A percentile compares a stretch with the other conserved stretches of the same genome.
phyloP scores from a whole-genome alignment of 768 basidiomycete genomes.

The Polyporus arcularius region DNA sequence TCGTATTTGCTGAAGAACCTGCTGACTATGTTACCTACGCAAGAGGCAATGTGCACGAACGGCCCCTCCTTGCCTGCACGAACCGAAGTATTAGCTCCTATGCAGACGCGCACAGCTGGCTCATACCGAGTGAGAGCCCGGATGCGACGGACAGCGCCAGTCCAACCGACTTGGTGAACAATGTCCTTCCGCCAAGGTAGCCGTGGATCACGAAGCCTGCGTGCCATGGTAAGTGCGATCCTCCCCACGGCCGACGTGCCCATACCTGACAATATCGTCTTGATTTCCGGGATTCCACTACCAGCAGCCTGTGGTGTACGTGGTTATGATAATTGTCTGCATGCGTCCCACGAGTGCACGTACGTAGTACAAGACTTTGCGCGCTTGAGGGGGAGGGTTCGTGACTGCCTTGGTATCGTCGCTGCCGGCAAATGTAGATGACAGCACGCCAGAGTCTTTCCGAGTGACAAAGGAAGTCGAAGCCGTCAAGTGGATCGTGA shows the following conservation, averaged over 20 bases:
- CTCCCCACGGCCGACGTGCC: conserved; percentile 3
- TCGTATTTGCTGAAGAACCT: conserved; percentile 88
- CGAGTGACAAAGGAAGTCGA: conserved; percentile 87
- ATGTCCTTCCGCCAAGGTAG: conserved; percentile 86
- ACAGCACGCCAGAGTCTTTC: conserved; percentile 81
- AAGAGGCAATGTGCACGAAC: conserved; percentile 92
- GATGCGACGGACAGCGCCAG: conserved; percentile 90
- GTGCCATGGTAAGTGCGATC: conserved; percentile 13
- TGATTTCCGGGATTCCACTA: conserved; percentile 96
- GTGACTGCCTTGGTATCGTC: conserved; percentile 25
- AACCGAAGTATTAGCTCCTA: neutral
- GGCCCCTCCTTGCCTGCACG: conserved; percentile 64
- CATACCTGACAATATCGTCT: conserved; percentile 84
- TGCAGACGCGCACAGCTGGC: conserved; percentile 8
- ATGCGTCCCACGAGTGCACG: conserved; percentile 27
- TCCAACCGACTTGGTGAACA: conserved; percentile 90
- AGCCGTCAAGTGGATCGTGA: conserved; percentile 86
- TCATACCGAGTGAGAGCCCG: conserved; percentile 77
- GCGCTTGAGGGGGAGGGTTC: conserved; percentile 33
- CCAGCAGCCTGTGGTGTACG: conserved; percentile 73
- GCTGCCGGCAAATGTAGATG: conserved; percentile 42
- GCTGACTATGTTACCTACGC: conserved; percentile 91
- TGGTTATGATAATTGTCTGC: neutral
- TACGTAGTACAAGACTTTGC: conserved; percentile 85
- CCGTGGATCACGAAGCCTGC: conserved; percentile 95